Evolutionary conservation across 1,284 basidiomycete species (phyloP).

Genomic region (Cyathus olla): DNA sequence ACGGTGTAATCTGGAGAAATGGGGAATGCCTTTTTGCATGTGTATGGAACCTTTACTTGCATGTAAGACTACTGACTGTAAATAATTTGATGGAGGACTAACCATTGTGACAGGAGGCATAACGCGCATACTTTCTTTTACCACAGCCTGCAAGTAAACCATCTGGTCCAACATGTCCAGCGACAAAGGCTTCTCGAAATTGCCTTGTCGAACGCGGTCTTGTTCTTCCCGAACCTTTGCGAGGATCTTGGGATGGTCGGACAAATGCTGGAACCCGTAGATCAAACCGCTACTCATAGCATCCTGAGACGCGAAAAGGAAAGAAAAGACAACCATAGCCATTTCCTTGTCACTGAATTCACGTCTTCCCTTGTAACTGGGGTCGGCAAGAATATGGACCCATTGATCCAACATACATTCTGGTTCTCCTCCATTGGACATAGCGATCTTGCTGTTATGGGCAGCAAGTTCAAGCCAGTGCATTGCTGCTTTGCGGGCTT

Average conservation of each 20-base stretch:
- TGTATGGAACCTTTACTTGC: slow-evolving; percentile 86
- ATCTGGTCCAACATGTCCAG: slow-evolving; percentile 94
- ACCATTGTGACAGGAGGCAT: slow-evolving; percentile 97
- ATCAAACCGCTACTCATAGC: slow-evolving; percentile 97
- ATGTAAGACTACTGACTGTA: slow-evolving; percentile 13
- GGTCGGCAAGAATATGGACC: slow-evolving; percentile 82
- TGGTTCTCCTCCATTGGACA: slow-evolving; percentile 87
- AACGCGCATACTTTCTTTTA: slow-evolving; percentile 92
- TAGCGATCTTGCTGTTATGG: slow-evolving; percentile 83
- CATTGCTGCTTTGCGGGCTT: slow-evolving; percentile 92
- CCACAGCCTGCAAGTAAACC: slow-evolving; percentile 92
- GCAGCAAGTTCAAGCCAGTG: slow-evolving; percentile 88
- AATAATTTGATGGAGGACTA: slow-evolving; percentile 22
- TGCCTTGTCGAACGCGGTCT: slow-evolving; percentile 83
- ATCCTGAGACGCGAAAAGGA: slow-evolving; percentile 98
- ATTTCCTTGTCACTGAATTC: slow-evolving; percentile 97
- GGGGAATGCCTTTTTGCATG: slow-evolving; percentile 90
- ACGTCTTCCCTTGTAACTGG: slow-evolving; percentile 80
- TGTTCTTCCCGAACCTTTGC: slow-evolving; percentile 95
- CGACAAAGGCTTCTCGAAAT: slow-evolving; percentile 85
- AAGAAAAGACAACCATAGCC: slow-evolving; percentile 95
- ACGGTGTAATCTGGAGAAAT: slow-evolving; percentile 93
- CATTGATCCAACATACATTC: slow-evolving; percentile 95
- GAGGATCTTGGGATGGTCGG: slow-evolving; percentile 91
- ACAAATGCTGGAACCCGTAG: slow-evolving; percentile 96